Base-by-base conservation (phyloP, 23 red algal genomes). In the Gracilaria domingensis region DNA sequence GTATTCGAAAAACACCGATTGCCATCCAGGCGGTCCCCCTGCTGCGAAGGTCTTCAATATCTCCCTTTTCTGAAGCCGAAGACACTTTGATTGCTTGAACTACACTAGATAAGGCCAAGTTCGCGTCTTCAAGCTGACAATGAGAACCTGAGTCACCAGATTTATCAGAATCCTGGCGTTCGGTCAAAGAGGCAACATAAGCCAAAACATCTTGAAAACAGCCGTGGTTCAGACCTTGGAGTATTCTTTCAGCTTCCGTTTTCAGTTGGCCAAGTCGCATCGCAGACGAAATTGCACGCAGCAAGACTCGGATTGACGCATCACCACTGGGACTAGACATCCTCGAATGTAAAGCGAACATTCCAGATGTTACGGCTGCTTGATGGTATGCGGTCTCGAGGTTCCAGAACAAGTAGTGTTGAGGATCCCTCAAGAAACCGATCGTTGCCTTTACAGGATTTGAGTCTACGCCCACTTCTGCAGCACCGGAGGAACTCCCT, bases 1-100 rank as follows among this genome's bases (percentile, higher is more conserved):
- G n/a, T 12, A 87, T 20, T 33, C 84, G 84, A 18, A 36, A 53
- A 56, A 75, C 50, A 35, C 84, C 84, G 21, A 87, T 51, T 2
- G 84, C 42, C 56, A 75, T 75, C 84, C 84, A 87, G 14, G 84
- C 84, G 23, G 32, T 62, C n/a, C 79, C 54, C 24, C 18, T 61
- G 26, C 3, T 37, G 16, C 64, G 64, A 36, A 37, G 20, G 30
- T 69, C 16, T 69, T 69, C 64, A 0, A 13, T 20, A 7, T 69
- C 30, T 34, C 30, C 38, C 16, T 18, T 18, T 69, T 69, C 64
- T 2, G 26, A 8, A 30, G 59, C 26, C 26, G 59, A 62, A 18
- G 21, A 29, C 12, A 17, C 7, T 36, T 69, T 69, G 32, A 34
- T 37, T 12, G 59, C 59, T 3, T 25, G 2, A 24, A 62, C 59